Conservation (phyloP, 2,329 filamentous ascomycete genomes). For the Fusarium sp. region DNA sequence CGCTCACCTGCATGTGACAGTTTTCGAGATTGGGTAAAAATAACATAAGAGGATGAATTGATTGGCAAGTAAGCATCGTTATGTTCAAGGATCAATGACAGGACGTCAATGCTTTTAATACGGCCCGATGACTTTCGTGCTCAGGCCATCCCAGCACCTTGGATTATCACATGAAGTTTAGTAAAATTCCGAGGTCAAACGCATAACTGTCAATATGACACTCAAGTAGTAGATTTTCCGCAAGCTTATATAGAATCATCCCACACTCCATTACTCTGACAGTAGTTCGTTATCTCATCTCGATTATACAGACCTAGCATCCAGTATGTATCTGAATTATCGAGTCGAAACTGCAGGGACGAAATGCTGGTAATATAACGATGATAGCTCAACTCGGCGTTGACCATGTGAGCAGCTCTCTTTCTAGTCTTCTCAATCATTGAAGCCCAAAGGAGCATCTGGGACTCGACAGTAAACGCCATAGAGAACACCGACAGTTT, state of each 20-base stretch:
- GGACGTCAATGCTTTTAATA: background rate
- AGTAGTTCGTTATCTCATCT: too few species aligned
- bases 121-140: background rate
- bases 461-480: background rate
- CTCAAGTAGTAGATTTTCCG: too few species aligned
- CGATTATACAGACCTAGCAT: too few species aligned
- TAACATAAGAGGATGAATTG: background rate
- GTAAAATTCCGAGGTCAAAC: too few species aligned
- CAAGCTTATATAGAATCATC: too few species aligned
- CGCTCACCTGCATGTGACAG: background rate
- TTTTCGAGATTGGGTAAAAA: background rate
- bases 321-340: too few species aligned
- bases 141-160: too few species aligned
- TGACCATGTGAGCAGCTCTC: background rate
- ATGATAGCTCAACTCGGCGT: background rate
- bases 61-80: rapidly evolving
- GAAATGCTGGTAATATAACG: background rate
- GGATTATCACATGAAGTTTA: background rate
- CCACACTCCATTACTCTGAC: too few species aligned
- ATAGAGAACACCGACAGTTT: background rate
- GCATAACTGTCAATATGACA: too few species aligned
- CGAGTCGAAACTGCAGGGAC: too few species aligned
- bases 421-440: background rate
- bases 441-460: background rate
- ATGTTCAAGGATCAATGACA: background rate